These are phyloP conservation scores for Paraphoma chrysanthemicola DNA, from an alignment of 2,329 filamentous ascomycete genomes.

Conservation along the genomic window DNA sequence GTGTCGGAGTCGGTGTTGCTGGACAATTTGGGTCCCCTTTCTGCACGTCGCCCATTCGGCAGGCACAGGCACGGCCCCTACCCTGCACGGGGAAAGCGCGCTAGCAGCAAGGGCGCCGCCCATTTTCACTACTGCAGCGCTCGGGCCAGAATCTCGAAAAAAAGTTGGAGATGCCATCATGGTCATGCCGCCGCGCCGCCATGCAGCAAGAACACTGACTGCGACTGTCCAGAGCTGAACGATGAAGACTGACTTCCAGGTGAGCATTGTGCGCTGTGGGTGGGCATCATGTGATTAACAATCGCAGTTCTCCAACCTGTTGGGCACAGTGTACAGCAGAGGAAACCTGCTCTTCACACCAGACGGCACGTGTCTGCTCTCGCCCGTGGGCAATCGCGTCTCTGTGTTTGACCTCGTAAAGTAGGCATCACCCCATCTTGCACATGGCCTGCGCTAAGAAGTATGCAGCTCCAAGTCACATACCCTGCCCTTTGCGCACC, in stretches of 20 bases:
- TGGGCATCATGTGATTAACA: conserved; percentile 29
- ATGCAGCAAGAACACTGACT: conserved; percentile 16
- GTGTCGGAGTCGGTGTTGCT: conserved; percentile 26
- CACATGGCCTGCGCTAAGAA: conserved; percentile 5
- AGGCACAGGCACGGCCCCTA: conserved; percentile 48
- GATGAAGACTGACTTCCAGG: conserved; percentile 99
- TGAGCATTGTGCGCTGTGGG: conserved; percentile 50
- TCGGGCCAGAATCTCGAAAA: conserved; percentile 43
- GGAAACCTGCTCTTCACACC: conserved; percentile 96
- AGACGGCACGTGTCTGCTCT: conserved; percentile 94
- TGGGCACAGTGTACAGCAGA: conserved; percentile 97
- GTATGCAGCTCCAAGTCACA: conserved; percentile 78
- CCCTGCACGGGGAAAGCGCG: conserved; percentile 45
- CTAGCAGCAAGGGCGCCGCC: conserved; percentile 23
- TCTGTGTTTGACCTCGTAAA: conserved; percentile 96
- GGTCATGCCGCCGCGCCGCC: conserved; percentile 26
- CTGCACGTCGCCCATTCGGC: conserved; percentile 46
- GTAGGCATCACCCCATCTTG: conserved; percentile 59
- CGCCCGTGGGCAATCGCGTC: conserved; percentile 94
- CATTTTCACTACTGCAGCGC: conserved; percentile 22
- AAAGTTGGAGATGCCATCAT: conserved; percentile 41
- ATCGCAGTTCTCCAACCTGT: conserved; percentile 91
- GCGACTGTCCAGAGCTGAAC: conserved; percentile 26
- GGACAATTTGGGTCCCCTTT: conserved; percentile 51
- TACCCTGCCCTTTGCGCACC: conserved; percentile 88